A percentile compares a stretch with the other conserved stretches of the same genome.
Evolutionary conservation across 345 rosid species (phyloP).

Genomic region (Acer saccharum): DNA sequence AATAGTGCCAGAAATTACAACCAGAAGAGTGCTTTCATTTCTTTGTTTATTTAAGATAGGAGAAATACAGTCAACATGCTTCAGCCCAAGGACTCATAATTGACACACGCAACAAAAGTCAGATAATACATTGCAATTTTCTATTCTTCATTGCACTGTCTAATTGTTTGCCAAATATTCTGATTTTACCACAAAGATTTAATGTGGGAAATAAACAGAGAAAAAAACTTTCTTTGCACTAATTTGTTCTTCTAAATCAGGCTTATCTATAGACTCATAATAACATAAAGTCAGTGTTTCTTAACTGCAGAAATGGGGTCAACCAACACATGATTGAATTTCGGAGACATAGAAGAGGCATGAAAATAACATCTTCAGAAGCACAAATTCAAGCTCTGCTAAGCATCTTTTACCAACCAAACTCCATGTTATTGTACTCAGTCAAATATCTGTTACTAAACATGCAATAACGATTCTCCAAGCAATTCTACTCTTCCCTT

Average conservation of each 20-base stretch:
- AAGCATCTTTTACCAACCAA: neutral
- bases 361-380: no score
- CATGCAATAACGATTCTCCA: neutral
- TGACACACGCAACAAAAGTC: neutral
- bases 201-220: no score
- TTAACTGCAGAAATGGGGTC: no score
- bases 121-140: neutral
- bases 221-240: no score
- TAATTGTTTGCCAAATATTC: neutral
- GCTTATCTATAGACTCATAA: no score
- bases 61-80: neutral
- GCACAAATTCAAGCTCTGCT: neutral
- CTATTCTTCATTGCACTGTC: neutral
- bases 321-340: no score
- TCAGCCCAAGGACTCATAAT: neutral
- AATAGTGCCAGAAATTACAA: neutral
- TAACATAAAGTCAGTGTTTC: no score
- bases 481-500: neutral
- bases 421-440: neutral
- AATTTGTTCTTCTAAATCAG: no score
- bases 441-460: neutral
- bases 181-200: neutral
- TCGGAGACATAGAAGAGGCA: no score
- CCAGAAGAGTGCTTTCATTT: neutral
- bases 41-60: neutral